Base-by-base conservation (phyloP, 75 land plant species). In the Sequoia sempervirens region DNA sequence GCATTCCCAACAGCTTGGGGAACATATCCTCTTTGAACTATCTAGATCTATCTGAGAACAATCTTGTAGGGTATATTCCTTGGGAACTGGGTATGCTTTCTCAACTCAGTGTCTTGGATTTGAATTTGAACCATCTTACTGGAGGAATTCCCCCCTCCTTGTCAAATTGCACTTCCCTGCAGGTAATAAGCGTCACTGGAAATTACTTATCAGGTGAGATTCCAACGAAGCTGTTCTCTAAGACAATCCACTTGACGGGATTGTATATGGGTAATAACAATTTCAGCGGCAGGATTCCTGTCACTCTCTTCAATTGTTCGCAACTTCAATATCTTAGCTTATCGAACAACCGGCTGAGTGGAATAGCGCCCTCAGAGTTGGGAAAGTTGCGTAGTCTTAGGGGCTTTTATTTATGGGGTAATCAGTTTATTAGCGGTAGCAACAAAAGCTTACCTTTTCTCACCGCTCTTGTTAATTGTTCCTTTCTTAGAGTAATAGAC, bases 1-100 rank as follows among this genome's bases (percentile, higher is more conserved):
- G 50, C 3, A 89, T 97, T 17, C 97, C 99, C 26, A 87, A 86
- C 28, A 75, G 85, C 15, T 85, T 95, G 7, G 95, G 91, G 26
- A 66, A 83, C 15, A 93, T 96, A 76, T 81, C 83, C 53, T 91
- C 94, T 26, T 83, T 95, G 43, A 88, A 84, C 84, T 81, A 92
- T 80, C 82, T 95, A 52, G 88, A 93, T 20, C 83, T 97, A 89
- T 92, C 94, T 20, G 87, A 85, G 41, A 97, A 97, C 80, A 84
- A 84, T 56, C 84, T 97, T 23, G 92, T 87, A 30, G 99, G 97
- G 2, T 78, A 86, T 10, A 89, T 96, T 32, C 98, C 96, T 40
- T 75, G n/a, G 26, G 45, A 75, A 20, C 40, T 75, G n/a, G 78
- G 78, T 40, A 75, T 75, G 78, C 78, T 75, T 38, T 13, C 8